Base-by-base conservation (phyloP, 2,329 filamentous ascomycete genomes). In the Trichoderma sp. region DNA sequence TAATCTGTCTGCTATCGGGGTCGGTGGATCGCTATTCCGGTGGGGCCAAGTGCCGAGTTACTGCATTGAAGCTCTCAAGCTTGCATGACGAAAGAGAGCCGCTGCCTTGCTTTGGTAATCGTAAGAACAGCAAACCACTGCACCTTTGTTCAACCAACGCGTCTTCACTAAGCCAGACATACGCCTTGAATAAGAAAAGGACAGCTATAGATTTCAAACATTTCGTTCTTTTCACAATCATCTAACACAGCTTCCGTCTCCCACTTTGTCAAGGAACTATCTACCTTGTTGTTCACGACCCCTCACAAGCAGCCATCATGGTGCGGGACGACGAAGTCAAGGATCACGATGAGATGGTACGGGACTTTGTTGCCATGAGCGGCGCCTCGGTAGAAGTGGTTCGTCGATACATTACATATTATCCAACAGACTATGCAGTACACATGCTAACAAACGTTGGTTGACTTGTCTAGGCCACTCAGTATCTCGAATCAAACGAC, bases 401-500 rank as follows among this genome's bases (percentile, higher is more conserved):
- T 70, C 39, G 67, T 55, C 9, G 6, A 28, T n/a, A 32, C 8
- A 30, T 20, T 7, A 13, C 30, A 34, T 12, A 32, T 20, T 11
- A n/a, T 20, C 6, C 55, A n/a, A 43, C 15, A n/a, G 3, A 8
- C n/a, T 43, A 20, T 34, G 17, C 12, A 57, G 20, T 34, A 7
- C 5, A 50, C 3, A 30, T 53, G 57, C 61, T 70, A 12, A 65
- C 39, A 20, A 20, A 34, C 17, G 30, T n/a, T n/a, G 28, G 20
- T 36, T 55, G 57, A 6, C 36, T 34, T 8, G 6, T 15, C 73
- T 9, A 94, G 92, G 92, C 92, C 61, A 85, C 85, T 70, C 85
- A 91, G 73, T 92, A 92, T 75, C 88, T 95, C 8, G 83, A 85
- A 26, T 86, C 87, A 43, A 90, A 87, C 76, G 82, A 87, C 74